phyloP scores from a whole-genome alignment of 768 basidiomycete species.

The Sarcodon sp. region DNA sequence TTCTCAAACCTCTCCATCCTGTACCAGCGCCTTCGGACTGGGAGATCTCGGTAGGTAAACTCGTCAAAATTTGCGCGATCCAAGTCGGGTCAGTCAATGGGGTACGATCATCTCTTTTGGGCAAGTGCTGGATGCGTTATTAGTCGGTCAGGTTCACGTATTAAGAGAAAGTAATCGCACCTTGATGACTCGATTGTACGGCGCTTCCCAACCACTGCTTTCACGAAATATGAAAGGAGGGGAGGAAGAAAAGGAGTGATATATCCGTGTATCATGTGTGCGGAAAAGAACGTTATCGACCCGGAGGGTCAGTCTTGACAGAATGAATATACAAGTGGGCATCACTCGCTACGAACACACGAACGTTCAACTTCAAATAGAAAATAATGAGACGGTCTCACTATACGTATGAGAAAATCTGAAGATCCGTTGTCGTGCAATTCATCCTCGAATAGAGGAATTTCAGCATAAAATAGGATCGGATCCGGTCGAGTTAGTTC shows the following conservation, averaged over 20 bases:
- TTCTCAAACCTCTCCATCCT: conserved; percentile 76
- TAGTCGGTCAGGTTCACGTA: not conserved
- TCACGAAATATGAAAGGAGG: conserved; percentile 66
- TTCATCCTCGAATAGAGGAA: conserved; percentile 93
- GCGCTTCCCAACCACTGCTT: conserved; percentile 81
- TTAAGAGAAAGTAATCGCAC: conserved; percentile 26
- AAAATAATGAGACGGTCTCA: conserved; percentile 26
- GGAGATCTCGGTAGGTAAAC: conserved; percentile 42
- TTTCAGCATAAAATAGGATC: conserved; percentile 95
- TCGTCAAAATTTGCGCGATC: conserved; percentile 59
- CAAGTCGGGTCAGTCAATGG: conserved; percentile 82
- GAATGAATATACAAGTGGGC: conserved; percentile 88
- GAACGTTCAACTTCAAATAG: not conserved
- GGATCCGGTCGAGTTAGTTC: conserved; percentile 86
- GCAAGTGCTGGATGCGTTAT: conserved; percentile 36
- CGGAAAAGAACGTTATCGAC: conserved; percentile 95
- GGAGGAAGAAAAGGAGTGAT: conserved; percentile 61
- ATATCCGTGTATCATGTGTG: conserved; percentile 78
- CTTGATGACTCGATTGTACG: conserved; percentile 68
- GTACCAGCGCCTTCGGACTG: conserved; percentile 60
- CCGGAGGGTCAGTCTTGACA: conserved; percentile 82
- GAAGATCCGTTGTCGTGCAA: conserved; percentile 95
- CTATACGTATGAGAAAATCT: conserved; percentile 72
- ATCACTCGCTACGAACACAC: conserved; percentile 67
- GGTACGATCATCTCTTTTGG: conserved; percentile 67